These are phyloP conservation scores for Starmerella vaccinii DNA, from an alignment of 805 yeast genomes.

Conservation along the genomic window DNA sequence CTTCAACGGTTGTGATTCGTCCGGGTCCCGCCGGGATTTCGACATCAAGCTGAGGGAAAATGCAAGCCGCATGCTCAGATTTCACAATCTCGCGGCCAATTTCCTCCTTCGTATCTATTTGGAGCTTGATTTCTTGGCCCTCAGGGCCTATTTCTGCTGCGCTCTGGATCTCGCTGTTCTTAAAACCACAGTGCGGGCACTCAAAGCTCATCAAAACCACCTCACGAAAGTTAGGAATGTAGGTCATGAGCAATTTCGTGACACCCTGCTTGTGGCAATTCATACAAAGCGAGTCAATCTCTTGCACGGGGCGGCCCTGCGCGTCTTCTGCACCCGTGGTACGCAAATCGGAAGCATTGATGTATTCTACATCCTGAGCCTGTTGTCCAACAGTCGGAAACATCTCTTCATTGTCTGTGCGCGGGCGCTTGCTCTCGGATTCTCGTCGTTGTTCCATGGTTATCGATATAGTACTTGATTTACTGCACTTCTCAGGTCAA, in stretches of 20 bases:
- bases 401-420: conserved; percentile 16
- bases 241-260: conserved; percentile 73
- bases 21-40: conserved; percentile 96
- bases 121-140: conserved; percentile 64
- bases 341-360: conserved; percentile 41
- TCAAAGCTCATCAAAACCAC: conserved; percentile 88
- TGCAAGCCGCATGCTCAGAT: conserved; percentile 73
- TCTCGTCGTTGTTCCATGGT: conserved; percentile 5
- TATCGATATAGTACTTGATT: neutral
- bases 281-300: conserved; percentile 91
- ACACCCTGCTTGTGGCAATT: conserved; percentile 80
- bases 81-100: conserved; percentile 86
- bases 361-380: conserved; percentile 37
- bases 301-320: conserved; percentile 90
- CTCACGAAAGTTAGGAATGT: conserved; percentile 85
- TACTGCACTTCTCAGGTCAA: neutral
- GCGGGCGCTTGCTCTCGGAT: conserved; percentile 11
- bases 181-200: conserved; percentile 89
- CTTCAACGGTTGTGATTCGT: conserved; percentile 86
- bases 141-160: conserved; percentile 85
- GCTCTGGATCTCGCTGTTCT: conserved; percentile 90
- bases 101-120: conserved; percentile 59
- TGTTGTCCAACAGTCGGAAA: conserved; percentile 26
- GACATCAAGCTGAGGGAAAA: conserved; percentile 72
- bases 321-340: conserved; percentile 72